Evolutionary conservation across 2,329 filamentous ascomycete genomes (phyloP).

Genomic region (Xylariaceae sp.): DNA sequence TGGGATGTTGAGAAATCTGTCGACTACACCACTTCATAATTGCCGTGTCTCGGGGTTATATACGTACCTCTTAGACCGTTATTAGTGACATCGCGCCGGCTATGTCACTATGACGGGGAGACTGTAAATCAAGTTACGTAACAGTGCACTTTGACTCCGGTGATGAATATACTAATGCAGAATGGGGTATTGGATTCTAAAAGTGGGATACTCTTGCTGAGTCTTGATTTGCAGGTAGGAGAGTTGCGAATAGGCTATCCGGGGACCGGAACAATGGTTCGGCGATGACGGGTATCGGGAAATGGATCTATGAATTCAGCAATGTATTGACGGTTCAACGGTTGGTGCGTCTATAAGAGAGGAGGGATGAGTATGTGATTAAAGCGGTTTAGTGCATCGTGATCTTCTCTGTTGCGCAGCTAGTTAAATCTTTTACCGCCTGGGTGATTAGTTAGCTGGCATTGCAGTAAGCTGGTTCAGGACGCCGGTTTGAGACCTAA

Average conservation of each 20-base stretch:
- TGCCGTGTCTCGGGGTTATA: background rate
- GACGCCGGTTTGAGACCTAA: too few relatives aligned
- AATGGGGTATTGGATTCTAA: background rate
- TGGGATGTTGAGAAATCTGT: background rate
- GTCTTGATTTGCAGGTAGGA: background rate
- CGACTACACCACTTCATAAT: background rate
- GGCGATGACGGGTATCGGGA: background rate
- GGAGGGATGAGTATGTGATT: too few relatives aligned
- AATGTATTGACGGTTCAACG: too few relatives aligned
- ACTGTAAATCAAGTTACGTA: background rate
- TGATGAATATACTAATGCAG: background rate
- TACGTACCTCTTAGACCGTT: background rate
- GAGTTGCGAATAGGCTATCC: constrained; percentile 4
- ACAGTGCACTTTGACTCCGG: background rate
- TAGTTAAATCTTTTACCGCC: too few relatives aligned
- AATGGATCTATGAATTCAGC: too few relatives aligned
- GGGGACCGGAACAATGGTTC: background rate
- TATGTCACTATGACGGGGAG: too few relatives aligned
- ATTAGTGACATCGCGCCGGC: background rate
- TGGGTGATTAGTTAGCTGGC: too few relatives aligned
- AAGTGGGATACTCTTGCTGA: background rate
- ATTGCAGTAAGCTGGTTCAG: too few relatives aligned
- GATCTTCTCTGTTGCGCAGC: too few relatives aligned
- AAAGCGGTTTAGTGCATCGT: too few relatives aligned
- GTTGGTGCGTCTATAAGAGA: too few relatives aligned